Percentiles rank a stretch among this genome's conserved stretches.
These are phyloP conservation scores for Fusarium austroafricanum DNA, from an alignment of 2,329 filamentous ascomycete genomes.

Conservation along the genomic window DNA sequence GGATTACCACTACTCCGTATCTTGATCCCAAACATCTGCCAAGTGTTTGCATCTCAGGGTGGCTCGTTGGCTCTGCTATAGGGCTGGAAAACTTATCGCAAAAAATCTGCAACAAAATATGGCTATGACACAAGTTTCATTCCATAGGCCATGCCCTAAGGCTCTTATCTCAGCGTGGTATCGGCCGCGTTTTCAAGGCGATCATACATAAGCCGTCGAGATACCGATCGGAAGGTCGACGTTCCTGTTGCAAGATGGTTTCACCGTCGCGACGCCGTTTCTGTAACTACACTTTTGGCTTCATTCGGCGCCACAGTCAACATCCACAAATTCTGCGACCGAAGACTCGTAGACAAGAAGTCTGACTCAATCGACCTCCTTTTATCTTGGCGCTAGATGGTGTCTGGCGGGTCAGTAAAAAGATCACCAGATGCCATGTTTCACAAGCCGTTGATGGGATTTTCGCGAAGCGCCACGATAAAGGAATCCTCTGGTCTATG, in stretches of 20 bases:
- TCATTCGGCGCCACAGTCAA: constrained; percentile 21
- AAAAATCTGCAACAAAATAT: constrained; percentile 25
- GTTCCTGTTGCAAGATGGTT: constrained; percentile 42
- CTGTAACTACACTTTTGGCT: constrained; percentile 20
- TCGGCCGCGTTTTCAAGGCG: constrained; percentile 29
- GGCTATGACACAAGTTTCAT: constrained; percentile 27
- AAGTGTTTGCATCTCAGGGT: constrained; percentile 17
- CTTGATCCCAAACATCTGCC: constrained; percentile 6
- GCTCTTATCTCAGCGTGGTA: constrained; percentile 12
- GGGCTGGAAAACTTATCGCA: constrained; percentile 6
- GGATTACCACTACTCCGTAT: not conserved
- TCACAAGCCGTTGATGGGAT: constrained; percentile 1
- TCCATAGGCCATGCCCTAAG: constrained; percentile 5
- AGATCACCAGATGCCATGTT: constrained; percentile 23
- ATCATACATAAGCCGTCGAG: constrained; percentile 39
- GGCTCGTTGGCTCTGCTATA: constrained; percentile 21
- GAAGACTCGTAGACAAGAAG: not conserved
- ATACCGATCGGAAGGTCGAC: constrained; percentile 18
- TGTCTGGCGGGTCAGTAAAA: not conserved
- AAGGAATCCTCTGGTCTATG: not conserved
- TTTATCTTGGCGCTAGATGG: constrained; percentile 16
- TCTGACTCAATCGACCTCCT: constrained; percentile 17
- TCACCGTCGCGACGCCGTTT: constrained; percentile 37
- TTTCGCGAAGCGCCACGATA: not conserved
- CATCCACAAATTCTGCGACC: constrained; percentile 3